phyloP scores from a whole-genome alignment of 352 stramenopile genomes.

The Globisporangium yorkense region DNA sequence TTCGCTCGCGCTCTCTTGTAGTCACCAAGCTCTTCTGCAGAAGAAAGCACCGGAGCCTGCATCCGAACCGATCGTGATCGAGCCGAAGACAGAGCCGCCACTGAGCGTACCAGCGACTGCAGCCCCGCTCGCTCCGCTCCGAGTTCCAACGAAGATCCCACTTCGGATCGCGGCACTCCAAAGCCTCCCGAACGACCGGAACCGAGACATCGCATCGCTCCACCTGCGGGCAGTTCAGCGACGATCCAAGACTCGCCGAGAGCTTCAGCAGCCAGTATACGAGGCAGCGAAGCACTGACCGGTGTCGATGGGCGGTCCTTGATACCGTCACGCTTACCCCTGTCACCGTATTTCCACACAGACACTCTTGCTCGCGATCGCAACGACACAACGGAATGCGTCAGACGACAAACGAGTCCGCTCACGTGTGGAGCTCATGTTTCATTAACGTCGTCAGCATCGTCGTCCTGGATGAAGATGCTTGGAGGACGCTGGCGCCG shows the following conservation, averaged over 20 bases:
- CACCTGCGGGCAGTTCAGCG: slow-evolving; percentile 53
- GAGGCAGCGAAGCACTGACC: slow-evolving; percentile 17
- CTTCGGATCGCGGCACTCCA: slow-evolving; percentile 2
- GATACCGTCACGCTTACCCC: too few species aligned
- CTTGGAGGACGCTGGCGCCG: slow-evolving; percentile 19
- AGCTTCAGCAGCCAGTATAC: slow-evolving; percentile 19
- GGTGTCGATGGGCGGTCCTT: too few species aligned
- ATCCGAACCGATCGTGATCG: not conserved
- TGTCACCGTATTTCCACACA: too few species aligned
- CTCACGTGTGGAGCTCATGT: slow-evolving; percentile 15
- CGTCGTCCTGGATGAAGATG: slow-evolving; percentile 21
- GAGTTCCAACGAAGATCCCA: slow-evolving; percentile 8
- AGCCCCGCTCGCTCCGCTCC: slow-evolving; percentile 6
- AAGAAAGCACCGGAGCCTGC: not conserved
- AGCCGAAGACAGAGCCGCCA: not conserved
- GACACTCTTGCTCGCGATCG: too few species aligned
- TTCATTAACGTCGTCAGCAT: slow-evolving; percentile 18
- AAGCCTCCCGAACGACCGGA: slow-evolving; percentile 35
- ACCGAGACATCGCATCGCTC: slow-evolving; percentile 58
- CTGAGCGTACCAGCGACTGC: not conserved
- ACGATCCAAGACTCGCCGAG: slow-evolving; percentile 32
- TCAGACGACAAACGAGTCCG: not conserved
- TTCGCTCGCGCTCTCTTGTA: not conserved
- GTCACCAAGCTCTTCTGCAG: not conserved
- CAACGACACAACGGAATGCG: too few species aligned